Evolutionary conservation across 495 filamentous ascomycete genomes (phyloP), one percentile per base, ranked within the genome.

Genomic region (Bacidia rubella): DNA sequence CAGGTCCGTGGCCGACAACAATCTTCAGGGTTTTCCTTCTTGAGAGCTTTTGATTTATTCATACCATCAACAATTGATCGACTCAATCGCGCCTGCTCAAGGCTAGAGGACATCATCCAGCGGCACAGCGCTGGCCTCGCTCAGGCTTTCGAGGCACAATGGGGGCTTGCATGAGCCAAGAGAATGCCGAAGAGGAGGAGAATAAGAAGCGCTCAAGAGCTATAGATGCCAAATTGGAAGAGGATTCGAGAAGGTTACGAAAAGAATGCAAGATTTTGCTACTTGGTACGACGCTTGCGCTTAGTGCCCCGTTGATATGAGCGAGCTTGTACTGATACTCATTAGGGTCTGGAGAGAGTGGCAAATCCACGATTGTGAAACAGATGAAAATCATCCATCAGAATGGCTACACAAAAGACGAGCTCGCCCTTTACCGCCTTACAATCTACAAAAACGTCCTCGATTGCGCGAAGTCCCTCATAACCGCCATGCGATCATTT

Each of bases 331-430:
- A 46, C 55, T 64, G 59, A 60, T 12, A 24, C 47, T 23, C 43
- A 44, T 41, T 62, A 98, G 92, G 92, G 38, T 96, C 92, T 53
- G 92, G 92, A 54, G 92, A 98, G 74, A 96, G 90, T 68, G 92
- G 92, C 47, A 98, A 98, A 69, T 96, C 92, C 46, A 98, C 92
- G 2, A 96, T 97, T 57, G 92, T 98, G 56, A 97, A 97, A 67
- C 92, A 97, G 74, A 98, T 97, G 92, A 98, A 98, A 70, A 97
- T 98, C 62, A 97, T 97, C 58, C 92, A 97, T 62, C 85, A 96
- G 62, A 94, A 94, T 69, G 92, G 92, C 53, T 98, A 97, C 66
- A 85, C 86, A 2, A 76, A 82, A 54, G 89, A 96, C 57, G 92
- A 98, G 65, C 77, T 96, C 48, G 82, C 81, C 46, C 77, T 93